Percentiles rank a stretch among this genome's conserved stretches.
phyloP scores from a whole-genome alignment of 371 early-diverging fungal genomes.

The Coemansia sp. region DNA sequence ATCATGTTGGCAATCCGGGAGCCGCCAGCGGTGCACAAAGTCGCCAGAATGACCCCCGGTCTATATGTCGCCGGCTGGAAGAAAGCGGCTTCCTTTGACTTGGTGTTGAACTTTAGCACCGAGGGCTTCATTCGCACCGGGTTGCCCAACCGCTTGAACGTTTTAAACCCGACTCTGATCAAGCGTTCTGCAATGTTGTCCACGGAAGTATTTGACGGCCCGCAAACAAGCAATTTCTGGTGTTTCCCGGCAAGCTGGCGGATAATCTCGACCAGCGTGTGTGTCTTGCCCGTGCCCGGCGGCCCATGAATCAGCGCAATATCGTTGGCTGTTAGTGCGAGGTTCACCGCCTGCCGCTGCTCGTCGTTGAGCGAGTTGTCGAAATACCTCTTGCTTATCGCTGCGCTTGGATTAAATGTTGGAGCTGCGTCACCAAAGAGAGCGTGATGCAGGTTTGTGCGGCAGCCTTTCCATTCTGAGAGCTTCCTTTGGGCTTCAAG shows the following conservation, averaged over 20 bases:
- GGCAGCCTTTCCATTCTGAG: neutral
- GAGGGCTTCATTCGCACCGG: conserved; percentile 71
- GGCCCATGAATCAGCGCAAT: conserved; percentile 87
- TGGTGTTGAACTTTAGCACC: conserved; percentile 34
- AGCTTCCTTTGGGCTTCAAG: conserved; percentile 47
- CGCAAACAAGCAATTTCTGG: conserved; percentile 83
- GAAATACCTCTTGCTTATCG: conserved; percentile 50
- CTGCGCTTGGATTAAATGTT: conserved; percentile 14
- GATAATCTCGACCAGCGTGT: conserved; percentile 85
- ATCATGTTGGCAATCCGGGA: conserved; percentile 1
- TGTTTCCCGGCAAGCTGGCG: conserved; percentile 69
- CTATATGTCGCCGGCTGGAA: conserved; percentile 32
- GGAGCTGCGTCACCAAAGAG: conserved; percentile 51
- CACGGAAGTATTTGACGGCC: conserved; percentile 92
- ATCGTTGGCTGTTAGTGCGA: conserved; percentile 64
- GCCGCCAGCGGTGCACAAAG: conserved; percentile 50
- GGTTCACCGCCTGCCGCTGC: conserved; percentile 71
- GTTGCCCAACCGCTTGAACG: conserved; percentile 80
- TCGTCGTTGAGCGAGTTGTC: conserved; percentile 68
- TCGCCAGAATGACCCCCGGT: conserved; percentile 54
- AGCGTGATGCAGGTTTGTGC: conserved; percentile 42
- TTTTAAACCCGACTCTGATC: conserved; percentile 46
- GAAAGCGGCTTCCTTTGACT: conserved; percentile 63
- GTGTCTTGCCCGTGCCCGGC: conserved; percentile 93
- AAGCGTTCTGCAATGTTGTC: conserved; percentile 83